These are phyloP conservation scores for Iris macrosiphon DNA, from an alignment of 106 monocot species.

Conservation along the genomic window DNA sequence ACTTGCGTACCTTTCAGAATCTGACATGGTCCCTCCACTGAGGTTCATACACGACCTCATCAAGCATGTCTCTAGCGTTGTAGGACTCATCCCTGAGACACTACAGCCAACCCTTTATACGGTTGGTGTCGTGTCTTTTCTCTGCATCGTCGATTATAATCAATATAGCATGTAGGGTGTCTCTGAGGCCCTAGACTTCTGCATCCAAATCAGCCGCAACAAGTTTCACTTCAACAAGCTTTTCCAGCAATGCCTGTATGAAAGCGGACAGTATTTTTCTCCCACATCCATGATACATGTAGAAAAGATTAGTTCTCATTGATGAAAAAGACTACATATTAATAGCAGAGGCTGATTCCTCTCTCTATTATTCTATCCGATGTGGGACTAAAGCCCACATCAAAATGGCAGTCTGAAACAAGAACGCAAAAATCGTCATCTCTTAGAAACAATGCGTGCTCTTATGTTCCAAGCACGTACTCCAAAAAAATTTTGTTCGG, in stretches of 20 bases:
- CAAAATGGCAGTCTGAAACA: too few species aligned
- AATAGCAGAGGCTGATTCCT: too few species aligned
- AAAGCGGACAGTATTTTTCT: neutral
- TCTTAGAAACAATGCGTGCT: too few species aligned
- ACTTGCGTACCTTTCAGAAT: neutral
- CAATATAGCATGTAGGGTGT: neutral
- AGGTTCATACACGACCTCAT: neutral
- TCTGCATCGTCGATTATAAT: neutral
- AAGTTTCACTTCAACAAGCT: neutral
- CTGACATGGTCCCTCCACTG: neutral
- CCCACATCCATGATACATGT: neutral
- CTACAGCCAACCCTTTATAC: neutral
- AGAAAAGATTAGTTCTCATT: too few species aligned
- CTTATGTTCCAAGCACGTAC: too few species aligned
- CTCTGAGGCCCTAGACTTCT: neutral
- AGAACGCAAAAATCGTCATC: too few species aligned
- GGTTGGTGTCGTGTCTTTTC: neutral
- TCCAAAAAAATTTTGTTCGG: too few species aligned
- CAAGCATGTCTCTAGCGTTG: neutral
- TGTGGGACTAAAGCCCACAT: too few species aligned
- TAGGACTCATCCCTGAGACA: neutral
- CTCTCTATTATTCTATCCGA: too few species aligned
- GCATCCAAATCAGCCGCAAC: neutral
- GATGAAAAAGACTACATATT: too few species aligned
- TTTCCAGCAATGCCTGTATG: neutral